phyloP scores from a whole-genome alignment of 2,329 filamentous ascomycete species.

The Alternaria dauci region DNA sequence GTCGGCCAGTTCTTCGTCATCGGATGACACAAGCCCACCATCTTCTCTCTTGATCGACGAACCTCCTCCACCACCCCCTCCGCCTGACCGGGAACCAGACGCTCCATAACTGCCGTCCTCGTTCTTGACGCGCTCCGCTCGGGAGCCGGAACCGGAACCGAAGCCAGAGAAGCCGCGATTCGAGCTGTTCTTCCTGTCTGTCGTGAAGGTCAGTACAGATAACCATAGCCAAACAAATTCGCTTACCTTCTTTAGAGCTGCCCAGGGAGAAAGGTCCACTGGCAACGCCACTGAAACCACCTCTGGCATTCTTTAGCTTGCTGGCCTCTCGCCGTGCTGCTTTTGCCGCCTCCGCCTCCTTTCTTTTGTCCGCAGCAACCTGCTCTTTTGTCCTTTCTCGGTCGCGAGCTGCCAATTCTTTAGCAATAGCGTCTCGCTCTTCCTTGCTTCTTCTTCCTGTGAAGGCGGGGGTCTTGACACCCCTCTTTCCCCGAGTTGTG shows the following conservation, averaged over 20 bases:
- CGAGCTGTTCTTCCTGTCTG: constrained; percentile 33
- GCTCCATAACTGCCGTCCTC: constrained; percentile 39
- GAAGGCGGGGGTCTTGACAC: constrained; percentile 51
- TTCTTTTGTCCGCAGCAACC: constrained; percentile 40
- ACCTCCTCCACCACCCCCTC: constrained; percentile 12
- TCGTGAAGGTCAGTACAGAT: constrained; percentile 14
- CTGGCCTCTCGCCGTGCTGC: constrained; percentile 32
- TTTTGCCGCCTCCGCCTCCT: constrained; percentile 31
- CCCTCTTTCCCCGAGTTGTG: constrained; percentile 39
- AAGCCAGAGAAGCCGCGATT: constrained; percentile 33
- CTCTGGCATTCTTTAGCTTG: constrained; percentile 47
- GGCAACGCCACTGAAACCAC: constrained; percentile 54
- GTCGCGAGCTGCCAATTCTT: constrained; percentile 51
- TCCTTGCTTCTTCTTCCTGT: constrained; percentile 56
- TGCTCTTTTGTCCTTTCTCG: constrained; percentile 48
- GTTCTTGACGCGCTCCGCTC: constrained; percentile 42
- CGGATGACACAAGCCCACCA: constrained; percentile 57
- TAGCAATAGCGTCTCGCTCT: constrained; percentile 54
- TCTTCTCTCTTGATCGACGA: constrained; percentile 41
- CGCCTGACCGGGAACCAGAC: constrained; percentile 24
- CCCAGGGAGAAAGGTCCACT: constrained; percentile 55
- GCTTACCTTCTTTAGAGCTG: constrained; percentile 39
- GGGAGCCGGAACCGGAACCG: constrained; percentile 41
- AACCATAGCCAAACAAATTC: neutral
- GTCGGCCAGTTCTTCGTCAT: constrained; percentile 58